These are phyloP conservation scores for Zygosaccharomyces pseudorouxii DNA, from an alignment of 805 yeast genomes.

Conservation along the genomic window DNA sequence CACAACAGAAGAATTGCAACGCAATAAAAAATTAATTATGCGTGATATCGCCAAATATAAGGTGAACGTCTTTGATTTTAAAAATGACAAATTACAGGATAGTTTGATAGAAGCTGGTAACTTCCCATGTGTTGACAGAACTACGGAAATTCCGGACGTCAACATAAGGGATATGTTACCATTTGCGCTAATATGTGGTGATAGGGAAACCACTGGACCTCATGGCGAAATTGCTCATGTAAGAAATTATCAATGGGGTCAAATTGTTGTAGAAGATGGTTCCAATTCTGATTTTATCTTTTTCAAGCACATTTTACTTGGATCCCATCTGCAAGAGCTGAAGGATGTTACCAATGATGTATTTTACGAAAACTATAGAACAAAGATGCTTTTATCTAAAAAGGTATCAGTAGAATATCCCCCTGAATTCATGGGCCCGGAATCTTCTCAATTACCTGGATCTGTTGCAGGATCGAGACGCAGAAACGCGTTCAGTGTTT, in stretches of 20 bases:
- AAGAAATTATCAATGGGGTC: conserved; percentile 66
- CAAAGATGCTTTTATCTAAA: conserved; percentile 53
- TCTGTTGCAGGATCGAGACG: conserved; percentile 5
- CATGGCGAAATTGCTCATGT: conserved; percentile 41
- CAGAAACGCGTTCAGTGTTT: conserved; percentile 10
- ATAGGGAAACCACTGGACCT: conserved; percentile 30
- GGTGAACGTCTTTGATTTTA: conserved; percentile 71
- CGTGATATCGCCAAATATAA: conserved; percentile 52
- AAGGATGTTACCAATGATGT: conserved; percentile 73
- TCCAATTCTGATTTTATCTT: conserved; percentile 64
- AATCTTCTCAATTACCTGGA: background rate
- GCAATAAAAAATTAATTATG: conserved; percentile 50
- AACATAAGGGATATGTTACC: conserved; percentile 50
- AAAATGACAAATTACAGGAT: conserved; percentile 43
- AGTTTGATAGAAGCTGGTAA: conserved; percentile 27
- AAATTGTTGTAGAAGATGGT: conserved; percentile 51
- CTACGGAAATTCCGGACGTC: conserved; percentile 21
- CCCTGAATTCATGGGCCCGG: background rate
- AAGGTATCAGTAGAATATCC: conserved; percentile 5
- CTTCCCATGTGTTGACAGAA: conserved; percentile 26
- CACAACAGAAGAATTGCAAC: conserved; percentile 56
- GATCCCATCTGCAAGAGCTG: conserved; percentile 76
- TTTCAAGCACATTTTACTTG: conserved; percentile 65
- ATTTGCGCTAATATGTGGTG: conserved; percentile 62
- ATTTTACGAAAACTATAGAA: conserved; percentile 75